Conservation (phyloP, 2,329 filamentous ascomycete genomes). For the Ascochyta fabae region DNA sequence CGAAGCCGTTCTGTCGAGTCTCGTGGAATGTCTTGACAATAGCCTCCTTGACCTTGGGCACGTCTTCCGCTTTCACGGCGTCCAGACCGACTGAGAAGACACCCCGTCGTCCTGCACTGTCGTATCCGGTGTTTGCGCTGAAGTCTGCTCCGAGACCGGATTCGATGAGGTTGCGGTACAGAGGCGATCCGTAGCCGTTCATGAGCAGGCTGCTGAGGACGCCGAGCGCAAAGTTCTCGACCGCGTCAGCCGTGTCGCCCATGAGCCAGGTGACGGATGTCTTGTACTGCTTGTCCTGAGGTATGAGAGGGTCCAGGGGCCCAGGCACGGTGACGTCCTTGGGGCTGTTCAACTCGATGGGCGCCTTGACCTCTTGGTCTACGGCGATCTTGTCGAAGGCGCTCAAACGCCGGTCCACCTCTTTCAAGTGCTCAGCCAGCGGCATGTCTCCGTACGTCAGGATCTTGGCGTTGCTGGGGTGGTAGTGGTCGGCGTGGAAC, state of each 20-base stretch:
- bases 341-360: conserved; percentile 74
- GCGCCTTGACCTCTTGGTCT: conserved; percentile 76
- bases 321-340: conserved; percentile 75
- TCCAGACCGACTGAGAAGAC: conserved; percentile 92
- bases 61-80: conserved; percentile 82
- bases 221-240: conserved; percentile 87
- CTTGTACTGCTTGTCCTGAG: conserved; percentile 87
- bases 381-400: conserved; percentile 73
- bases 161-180: conserved; percentile 89
- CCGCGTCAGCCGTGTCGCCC: conserved; percentile 78
- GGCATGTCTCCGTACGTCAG: conserved; percentile 96
- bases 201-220: conserved; percentile 84
- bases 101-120: conserved; percentile 75
- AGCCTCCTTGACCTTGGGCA: conserved; percentile 75
- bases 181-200: conserved; percentile 92
- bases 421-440: conserved; percentile 77
- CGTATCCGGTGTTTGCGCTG: conserved; percentile 92
- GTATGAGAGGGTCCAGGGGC: conserved; percentile 85
- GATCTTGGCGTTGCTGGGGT: conserved; percentile 95
- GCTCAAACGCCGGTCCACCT: conserved; percentile 76
- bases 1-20: conserved; percentile 78
- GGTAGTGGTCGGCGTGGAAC: conserved; percentile 93
- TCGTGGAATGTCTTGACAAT: conserved; percentile 76
- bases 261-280: conserved; percentile 93
- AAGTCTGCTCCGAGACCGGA: conserved; percentile 90